A percentile compares a stretch with the other conserved stretches of the same genome.
phyloP scores from a whole-genome alignment of 768 basidiomycete genomes.

The Leucocoprinus sp. region DNA sequence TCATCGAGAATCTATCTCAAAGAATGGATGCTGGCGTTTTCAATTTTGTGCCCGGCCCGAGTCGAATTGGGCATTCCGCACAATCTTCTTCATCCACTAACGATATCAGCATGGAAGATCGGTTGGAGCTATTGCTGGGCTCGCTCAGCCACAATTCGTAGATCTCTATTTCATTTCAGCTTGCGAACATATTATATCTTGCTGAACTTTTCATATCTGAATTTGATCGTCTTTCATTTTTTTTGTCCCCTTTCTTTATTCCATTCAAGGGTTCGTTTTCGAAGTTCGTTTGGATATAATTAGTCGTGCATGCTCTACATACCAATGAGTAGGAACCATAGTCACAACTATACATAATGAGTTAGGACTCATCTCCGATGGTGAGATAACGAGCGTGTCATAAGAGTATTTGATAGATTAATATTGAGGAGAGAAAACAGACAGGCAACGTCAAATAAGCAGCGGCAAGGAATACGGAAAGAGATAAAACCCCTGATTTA shows the following conservation, averaged over 20 bases:
- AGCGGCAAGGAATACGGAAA: conserved; percentile 11
- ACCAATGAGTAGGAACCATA: conserved; percentile 3
- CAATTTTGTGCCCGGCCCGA: conserved; percentile 49
- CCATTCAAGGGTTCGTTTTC: too few species aligned
- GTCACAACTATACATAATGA: neutral
- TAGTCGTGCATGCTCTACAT: conserved; percentile 6
- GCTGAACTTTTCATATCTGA: conserved; percentile 1
- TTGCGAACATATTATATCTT: neutral
- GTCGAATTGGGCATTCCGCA: conserved; percentile 41
- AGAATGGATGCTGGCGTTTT: conserved; percentile 79
- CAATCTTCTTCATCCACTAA: conserved; percentile 59
- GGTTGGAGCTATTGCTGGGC: conserved; percentile 64
- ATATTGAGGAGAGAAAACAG: too few species aligned
- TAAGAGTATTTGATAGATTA: too few species aligned
- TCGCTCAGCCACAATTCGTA: conserved; percentile 27
- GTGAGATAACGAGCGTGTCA: too few species aligned
- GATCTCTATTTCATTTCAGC: conserved; percentile 18
- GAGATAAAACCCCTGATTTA: conserved; percentile 8
- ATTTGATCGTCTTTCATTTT: conserved; percentile 16
- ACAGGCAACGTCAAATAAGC: too few species aligned
- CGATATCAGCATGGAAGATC: conserved; percentile 68
- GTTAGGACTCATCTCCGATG: neutral
- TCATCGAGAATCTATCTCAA: conserved; percentile 78
- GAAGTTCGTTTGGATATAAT: conserved; percentile 2
- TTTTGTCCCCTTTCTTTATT: neutral